A percentile compares a stretch with the other conserved stretches of the same genome.
phyloP scores from a whole-genome alignment of 768 basidiomycete genomes.

The Serendipita sp. region DNA sequence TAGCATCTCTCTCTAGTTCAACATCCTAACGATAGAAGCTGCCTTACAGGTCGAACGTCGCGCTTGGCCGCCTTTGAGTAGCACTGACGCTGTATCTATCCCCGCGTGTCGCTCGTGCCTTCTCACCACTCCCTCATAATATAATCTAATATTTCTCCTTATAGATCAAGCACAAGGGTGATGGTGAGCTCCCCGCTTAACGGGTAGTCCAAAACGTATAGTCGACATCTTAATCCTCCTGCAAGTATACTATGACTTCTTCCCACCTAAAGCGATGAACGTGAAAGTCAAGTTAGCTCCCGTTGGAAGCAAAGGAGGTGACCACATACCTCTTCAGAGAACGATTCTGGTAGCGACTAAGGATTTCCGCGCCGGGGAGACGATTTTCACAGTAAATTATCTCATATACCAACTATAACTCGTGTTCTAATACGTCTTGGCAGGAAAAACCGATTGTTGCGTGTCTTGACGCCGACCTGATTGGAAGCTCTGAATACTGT shows the following conservation, averaged over 20 bases:
- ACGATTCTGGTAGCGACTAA: slow-evolving; percentile 41
- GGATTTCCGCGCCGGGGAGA: slow-evolving; percentile 53
- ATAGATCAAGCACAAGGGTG: slow-evolving; percentile 51
- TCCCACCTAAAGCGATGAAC: slow-evolving; percentile 59
- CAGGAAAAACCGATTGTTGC: slow-evolving; percentile 64
- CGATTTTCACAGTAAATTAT: slow-evolving; percentile 51
- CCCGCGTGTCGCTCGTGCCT: slow-evolving; percentile 2
- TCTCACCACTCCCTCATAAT: slow-evolving; percentile 15
- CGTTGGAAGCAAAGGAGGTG: neutral
- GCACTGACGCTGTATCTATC: slow-evolving; percentile 3
- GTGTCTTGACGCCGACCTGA: slow-evolving; percentile 55
- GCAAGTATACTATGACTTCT: slow-evolving; percentile 52
- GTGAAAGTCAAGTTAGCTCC: slow-evolving; percentile 34
- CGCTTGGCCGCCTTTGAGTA: slow-evolving; percentile 16
- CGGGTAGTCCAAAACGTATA: neutral
- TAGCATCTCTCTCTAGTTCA: slow-evolving; percentile 3
- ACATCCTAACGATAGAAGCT: neutral
- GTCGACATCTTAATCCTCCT: neutral
- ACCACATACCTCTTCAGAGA: slow-evolving; percentile 15
- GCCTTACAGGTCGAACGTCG: neutral
- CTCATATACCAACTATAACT: neutral
- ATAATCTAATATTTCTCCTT: slow-evolving; percentile 15
- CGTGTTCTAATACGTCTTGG: neutral
- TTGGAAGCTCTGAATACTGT: slow-evolving; percentile 52
- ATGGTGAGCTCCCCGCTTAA: slow-evolving; percentile 41